Percentiles rank a stretch among this genome's conserved stretches.
These are phyloP conservation scores for Salix exigua DNA, from an alignment of 345 rosid genomes.

Conservation along the genomic window DNA sequence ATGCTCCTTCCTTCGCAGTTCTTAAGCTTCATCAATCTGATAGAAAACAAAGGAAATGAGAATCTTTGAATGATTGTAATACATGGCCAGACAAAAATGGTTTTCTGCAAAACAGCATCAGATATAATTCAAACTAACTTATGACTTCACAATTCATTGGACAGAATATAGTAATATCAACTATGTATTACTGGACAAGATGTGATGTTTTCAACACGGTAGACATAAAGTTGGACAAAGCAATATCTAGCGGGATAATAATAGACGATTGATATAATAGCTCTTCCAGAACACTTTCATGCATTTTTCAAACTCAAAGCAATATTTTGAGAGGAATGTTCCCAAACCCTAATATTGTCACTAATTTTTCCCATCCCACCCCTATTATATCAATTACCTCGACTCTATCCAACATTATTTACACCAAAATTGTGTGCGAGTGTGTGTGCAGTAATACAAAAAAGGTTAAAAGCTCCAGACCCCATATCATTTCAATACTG, in stretches of 20 bases:
- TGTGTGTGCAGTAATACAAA: too few relatives aligned
- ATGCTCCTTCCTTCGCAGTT: conserved; percentile 34
- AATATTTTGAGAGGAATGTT: neutral
- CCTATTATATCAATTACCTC: neutral
- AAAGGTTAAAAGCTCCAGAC: neutral
- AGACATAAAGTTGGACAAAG: neutral
- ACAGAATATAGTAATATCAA: neutral
- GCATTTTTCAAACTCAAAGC: neutral
- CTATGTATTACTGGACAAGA: neutral
- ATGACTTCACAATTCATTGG: neutral
- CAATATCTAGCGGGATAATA: neutral
- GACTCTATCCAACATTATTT: neutral
- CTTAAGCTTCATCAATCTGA: conserved; percentile 45
- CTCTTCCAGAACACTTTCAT: neutral
- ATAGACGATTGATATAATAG: neutral
- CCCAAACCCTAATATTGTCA: neutral
- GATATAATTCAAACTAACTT: neutral
- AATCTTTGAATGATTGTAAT: neutral
- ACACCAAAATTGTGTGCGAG: too few relatives aligned
- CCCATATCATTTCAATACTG: neutral
- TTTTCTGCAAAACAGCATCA: neutral
- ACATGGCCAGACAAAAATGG: neutral
- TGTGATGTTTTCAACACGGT: neutral
- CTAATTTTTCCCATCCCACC: neutral
- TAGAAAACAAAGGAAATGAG: conserved; percentile 5